phyloP scores from a whole-genome alignment of 164 flowering plant genomes.

The Annona squamosa region DNA sequence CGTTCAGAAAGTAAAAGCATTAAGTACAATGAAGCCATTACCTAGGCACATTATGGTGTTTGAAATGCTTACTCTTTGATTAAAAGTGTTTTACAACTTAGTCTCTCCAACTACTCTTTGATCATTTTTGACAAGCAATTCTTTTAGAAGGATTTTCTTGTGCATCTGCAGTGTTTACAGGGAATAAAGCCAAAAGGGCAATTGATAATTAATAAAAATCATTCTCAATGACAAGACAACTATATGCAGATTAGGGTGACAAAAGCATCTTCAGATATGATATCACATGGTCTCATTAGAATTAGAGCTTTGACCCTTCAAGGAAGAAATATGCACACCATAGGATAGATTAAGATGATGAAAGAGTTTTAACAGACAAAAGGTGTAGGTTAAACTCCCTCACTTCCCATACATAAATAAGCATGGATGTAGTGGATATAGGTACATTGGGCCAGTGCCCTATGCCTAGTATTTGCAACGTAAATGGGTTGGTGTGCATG shows the following conservation, averaged over 20 bases:
- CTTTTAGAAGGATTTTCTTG: neutral
- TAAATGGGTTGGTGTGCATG: too few relatives aligned
- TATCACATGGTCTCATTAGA: neutral
- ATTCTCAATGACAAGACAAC: neutral
- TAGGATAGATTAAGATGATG: neutral
- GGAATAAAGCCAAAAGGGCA: neutral
- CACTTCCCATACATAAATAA: neutral
- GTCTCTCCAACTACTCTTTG: neutral
- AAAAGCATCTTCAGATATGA: neutral
- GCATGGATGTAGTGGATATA: too few relatives aligned
- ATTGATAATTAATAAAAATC: too few relatives aligned
- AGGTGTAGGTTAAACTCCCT: neutral
- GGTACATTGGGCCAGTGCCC: too few relatives aligned
- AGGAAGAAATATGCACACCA: neutral
- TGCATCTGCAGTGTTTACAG: neutral
- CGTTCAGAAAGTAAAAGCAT: neutral
- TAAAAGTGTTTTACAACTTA: too few relatives aligned
- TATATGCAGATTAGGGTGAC: neutral
- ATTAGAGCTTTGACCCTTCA: neutral
- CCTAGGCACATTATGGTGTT: neutral
- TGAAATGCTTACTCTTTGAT: neutral
- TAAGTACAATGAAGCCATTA: neutral
- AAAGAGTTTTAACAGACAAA: neutral
- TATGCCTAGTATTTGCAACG: too few relatives aligned
- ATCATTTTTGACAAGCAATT: too few relatives aligned